Base-by-base conservation (phyloP, 2,329 filamentous ascomycete species). In the Alternaria triticina region DNA sequence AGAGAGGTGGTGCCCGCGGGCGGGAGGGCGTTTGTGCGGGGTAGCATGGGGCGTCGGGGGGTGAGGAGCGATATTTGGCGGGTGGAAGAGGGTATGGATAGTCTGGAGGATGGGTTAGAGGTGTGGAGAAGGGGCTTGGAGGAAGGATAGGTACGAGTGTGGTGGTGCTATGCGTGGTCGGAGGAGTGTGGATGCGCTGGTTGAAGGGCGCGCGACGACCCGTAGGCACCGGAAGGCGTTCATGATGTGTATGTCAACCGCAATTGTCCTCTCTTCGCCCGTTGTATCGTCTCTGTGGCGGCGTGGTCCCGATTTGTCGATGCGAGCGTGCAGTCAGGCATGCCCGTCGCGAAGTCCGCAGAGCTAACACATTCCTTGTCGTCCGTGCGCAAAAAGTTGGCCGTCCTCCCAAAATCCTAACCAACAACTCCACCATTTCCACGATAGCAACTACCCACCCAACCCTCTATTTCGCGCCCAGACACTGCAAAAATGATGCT, bases 381-480 rank as follows among this genome's bases (percentile, higher is more conserved):
- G 72, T 62, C 74, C 70, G 74, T 76, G 74, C 75, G 62, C 70
- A 73, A 74, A 77, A 77, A 76, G 70, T 75, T 70, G 57, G 25
- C 36, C 52, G 44, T 10, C 54, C 25, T 56, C 28, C 51, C 28
- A 23, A 43, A 30, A 59, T 40, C 27, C 22, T 22, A 17, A 17
- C n/a, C 45, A 28, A 36, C 40, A 47, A n/a, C 27, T 43, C 30
- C 43, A 45, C 20, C 36, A 11, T n/a, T 15, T 51, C 40, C 28
- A 25, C 49, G 28, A 23, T 20, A n/a, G 3, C 20, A 52, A 15
- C 49, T n/a, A n/a, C 28, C 49, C 49, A 9, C 9, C 43, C 60
- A 60, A 56, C 44, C 27, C 43, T 49, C 43, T n/a, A 30, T 23
- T 4, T n/a, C 27, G 17, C 22, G 13, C 12, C 13, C 40, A 44